phyloP scores from a whole-genome alignment of 768 basidiomycete genomes.

The Leccinum obscurum region DNA sequence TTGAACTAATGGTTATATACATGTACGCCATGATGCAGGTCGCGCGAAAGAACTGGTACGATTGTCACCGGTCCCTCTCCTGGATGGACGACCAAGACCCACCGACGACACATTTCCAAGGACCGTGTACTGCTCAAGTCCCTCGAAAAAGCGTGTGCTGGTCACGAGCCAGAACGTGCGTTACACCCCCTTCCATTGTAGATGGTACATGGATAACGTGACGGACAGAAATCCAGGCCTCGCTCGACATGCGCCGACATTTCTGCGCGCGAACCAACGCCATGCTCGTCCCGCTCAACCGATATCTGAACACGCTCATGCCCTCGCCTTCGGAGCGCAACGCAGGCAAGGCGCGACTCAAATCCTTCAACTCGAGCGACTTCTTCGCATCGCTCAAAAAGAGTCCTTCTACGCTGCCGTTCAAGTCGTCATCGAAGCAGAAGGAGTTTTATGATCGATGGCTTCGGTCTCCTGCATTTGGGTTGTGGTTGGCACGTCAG shows the following conservation, averaged over 20 bases:
- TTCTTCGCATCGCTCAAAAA: no score
- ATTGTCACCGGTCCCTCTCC: conserved; percentile 52
- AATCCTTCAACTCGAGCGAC: no score
- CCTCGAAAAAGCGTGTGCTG: conserved; percentile 60
- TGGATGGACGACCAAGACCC: conserved; percentile 77
- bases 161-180: conserved; percentile 54
- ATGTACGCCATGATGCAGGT: background rate
- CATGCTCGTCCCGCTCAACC: conserved; percentile 84
- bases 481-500: conserved; percentile 75
- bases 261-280: conserved; percentile 85
- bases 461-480: conserved; percentile 76
- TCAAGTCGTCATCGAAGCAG: conserved; percentile 63
- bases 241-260: conserved; percentile 70
- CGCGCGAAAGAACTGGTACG: conserved; percentile 3
- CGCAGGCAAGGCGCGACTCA: no score
- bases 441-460: conserved; percentile 78
- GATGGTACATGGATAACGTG: background rate
- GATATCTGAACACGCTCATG: conserved; percentile 80
- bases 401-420: conserved; percentile 71
- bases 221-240: conserved; percentile 56
- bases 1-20: background rate
- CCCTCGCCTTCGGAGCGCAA: no score
- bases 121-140: conserved; percentile 73
- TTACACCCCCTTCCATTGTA: conserved; percentile 6
- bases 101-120: conserved; percentile 84